Percentiles rank a stretch among this genome's conserved stretches.
Evolutionary conservation across 768 basidiomycete species (phyloP).

Genomic region (Melanogaster broomeanus): DNA sequence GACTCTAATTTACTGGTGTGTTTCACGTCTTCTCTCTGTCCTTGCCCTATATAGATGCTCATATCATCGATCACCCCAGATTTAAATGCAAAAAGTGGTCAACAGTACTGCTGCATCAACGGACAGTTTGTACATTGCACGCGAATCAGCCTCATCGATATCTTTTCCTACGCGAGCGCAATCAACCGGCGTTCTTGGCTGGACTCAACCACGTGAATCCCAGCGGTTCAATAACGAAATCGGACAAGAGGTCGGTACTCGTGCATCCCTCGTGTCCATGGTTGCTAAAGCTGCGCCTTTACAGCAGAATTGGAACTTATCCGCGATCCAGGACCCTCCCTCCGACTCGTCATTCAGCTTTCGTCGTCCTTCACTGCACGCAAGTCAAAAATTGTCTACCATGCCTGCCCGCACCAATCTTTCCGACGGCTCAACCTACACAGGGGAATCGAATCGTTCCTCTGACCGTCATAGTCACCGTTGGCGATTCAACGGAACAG

Average conservation of each 20-base stretch:
- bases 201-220: conserved; percentile 50
- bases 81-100: conserved; percentile 75
- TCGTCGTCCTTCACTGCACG: conserved; percentile 31
- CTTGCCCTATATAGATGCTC: conserved; percentile 13
- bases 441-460: conserved; percentile 26
- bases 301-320: conserved; percentile 50
- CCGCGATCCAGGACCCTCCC: conserved; percentile 41
- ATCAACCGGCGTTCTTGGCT: conserved; percentile 40
- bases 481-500: conserved; percentile 66
- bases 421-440: conserved; percentile 21
- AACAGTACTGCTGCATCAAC: conserved; percentile 50
- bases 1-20: conserved; percentile 51
- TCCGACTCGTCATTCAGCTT: conserved; percentile 35
- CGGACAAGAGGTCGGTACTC: conserved; percentile 46
- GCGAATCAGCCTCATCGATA: conserved; percentile 37
- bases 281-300: conserved; percentile 17
- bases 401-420: conserved; percentile 51
- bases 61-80: conserved; percentile 32
- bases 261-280: conserved; percentile 26
- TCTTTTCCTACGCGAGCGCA: conserved; percentile 30
- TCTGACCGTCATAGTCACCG: conserved; percentile 48
- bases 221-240: conserved; percentile 35
- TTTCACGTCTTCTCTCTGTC: conserved; percentile 10
- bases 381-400: conserved; percentile 40
- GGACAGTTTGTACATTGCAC: conserved; percentile 37